A percentile compares a stretch with the other conserved stretches of the same genome.
phyloP scores from a whole-genome alignment of 2,329 filamentous ascomycete genomes.

The Aureobasidium musti region DNA sequence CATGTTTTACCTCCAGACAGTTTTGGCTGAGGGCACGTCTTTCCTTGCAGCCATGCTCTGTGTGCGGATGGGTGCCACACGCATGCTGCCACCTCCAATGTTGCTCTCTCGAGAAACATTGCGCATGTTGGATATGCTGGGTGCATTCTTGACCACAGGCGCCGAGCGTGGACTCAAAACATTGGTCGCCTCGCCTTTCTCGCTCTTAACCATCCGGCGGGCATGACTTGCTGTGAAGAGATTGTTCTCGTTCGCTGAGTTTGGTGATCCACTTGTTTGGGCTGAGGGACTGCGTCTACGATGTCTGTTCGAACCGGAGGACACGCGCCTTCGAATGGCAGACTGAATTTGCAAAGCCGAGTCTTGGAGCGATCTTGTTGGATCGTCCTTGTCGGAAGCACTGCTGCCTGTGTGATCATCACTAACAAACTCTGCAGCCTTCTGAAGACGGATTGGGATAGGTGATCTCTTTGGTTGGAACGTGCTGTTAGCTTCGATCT shows the following conservation, averaged over 20 bases:
- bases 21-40: conserved; percentile 1
- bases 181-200: conserved; percentile 57
- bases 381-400: conserved; percentile 31
- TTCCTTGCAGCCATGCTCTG: conserved; percentile 26
- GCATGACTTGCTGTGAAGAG: conserved; percentile 67
- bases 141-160: conserved; percentile 59
- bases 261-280: conserved; percentile 61
- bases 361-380: conserved; percentile 33
- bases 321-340: conserved; percentile 54
- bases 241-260: conserved; percentile 53
- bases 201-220: conserved; percentile 65
- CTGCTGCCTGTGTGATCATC: conserved; percentile 35
- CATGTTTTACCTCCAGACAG: conserved; percentile 16
- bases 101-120: conserved; percentile 20
- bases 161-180: conserved; percentile 63
- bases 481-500: conserved; percentile 48
- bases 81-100: conserved; percentile 14
- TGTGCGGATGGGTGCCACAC: conserved; percentile 21
- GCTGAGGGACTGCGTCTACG: conserved; percentile 52
- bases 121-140: conserved; percentile 34
- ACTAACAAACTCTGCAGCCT: conserved; percentile 35
- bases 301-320: conserved; percentile 40
- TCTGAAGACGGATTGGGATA: conserved; percentile 42
- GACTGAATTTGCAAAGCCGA: conserved; percentile 41
- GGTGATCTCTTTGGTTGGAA: conserved; percentile 42